Conservation (phyloP, 495 filamentous ascomycete genomes). For the Tuber calosporum region DNA sequence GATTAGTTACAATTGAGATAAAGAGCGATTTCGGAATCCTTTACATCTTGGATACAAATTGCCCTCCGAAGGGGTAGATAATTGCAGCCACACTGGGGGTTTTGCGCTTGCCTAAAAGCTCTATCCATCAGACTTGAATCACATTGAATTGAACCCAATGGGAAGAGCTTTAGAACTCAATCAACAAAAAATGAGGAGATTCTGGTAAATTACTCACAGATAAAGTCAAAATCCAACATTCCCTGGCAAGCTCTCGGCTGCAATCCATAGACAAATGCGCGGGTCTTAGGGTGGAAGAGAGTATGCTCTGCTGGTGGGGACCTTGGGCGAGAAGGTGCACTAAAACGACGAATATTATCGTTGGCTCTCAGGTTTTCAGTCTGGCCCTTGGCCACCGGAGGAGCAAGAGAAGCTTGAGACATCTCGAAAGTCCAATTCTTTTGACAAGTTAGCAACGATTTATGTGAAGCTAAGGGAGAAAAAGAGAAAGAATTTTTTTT, state of each 20-base stretch:
- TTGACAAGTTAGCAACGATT: conserved; percentile 22
- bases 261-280: conserved; percentile 99
- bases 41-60: conserved; percentile 98
- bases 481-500: conserved; percentile 22
- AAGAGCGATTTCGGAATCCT: conserved; percentile 39
- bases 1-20: conserved; percentile 15
- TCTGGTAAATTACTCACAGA: conserved; percentile 51
- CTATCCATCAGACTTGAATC: conserved; percentile 8
- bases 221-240: conserved; percentile 99
- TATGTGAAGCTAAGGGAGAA: conserved; percentile 6
- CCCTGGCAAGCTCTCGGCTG: conserved; percentile 97
- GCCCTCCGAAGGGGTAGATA: conserved; percentile 99
- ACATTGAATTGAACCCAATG: background rate
- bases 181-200: background rate
- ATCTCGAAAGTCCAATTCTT: conserved; percentile 38
- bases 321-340: conserved; percentile 81
- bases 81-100: conserved; percentile 97
- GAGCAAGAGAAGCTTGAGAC: conserved; percentile 40
- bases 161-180: background rate
- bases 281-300: conserved; percentile 96
- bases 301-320: conserved; percentile 76
- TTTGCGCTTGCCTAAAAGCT: conserved; percentile 60
- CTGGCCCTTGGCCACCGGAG: conserved; percentile 47
- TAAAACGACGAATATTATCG: conserved; percentile 97
- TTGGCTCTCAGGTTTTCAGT: conserved; percentile 64